Evolutionary conservation across 192 early-diverging fungal species (phyloP), one percentile per base, ranked within the genome.

Genomic region (Funneliformis mosseae): DNA sequence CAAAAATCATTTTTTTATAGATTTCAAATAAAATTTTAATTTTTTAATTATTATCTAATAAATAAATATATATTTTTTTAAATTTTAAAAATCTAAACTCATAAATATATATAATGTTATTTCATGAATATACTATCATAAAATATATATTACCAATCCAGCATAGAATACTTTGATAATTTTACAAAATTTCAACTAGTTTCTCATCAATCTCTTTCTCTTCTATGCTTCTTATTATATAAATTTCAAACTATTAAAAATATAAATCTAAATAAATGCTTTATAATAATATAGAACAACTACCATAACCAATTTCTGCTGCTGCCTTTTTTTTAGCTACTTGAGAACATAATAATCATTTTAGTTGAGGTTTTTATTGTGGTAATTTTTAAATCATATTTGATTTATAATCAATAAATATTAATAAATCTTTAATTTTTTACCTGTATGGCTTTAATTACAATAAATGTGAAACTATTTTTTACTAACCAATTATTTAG

Each of bases 401-500:
- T 98, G n/a, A 93, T 82, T 81, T 87, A 60, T 33, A 11, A 70
- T 43, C 3, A 1, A 79, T 21, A 55, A 60, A 81, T 25, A n/a
- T n/a, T n/a, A n/a, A 10, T 67, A 5, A 18, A 5, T n/a, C n/a
- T 83, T 46, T 50, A n/a, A n/a, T n/a, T n/a, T n/a, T n/a, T n/a
- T 75, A 90, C 83, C 83, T 98, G 95, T 4, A 99, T 1, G 98
- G 97, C 75, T 98, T 97, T 80, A 99, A 82, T 8, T 98, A 94
- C 33, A 87, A 88, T 48, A 99, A 83, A 69, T 91, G 94, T 23
- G 90, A 86, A 71, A 89, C 86, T 43, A 98, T 89, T 3, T 50
- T 89, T 88, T n/a, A 96, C 94, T 72, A 99, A 90, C 95, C 96
- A 99, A 59, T 94, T 90, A 81, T 96, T 98, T 73, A 99, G 82